phyloP scores from a whole-genome alignment of 768 basidiomycete genomes.

The Podaxis pistillaris region DNA sequence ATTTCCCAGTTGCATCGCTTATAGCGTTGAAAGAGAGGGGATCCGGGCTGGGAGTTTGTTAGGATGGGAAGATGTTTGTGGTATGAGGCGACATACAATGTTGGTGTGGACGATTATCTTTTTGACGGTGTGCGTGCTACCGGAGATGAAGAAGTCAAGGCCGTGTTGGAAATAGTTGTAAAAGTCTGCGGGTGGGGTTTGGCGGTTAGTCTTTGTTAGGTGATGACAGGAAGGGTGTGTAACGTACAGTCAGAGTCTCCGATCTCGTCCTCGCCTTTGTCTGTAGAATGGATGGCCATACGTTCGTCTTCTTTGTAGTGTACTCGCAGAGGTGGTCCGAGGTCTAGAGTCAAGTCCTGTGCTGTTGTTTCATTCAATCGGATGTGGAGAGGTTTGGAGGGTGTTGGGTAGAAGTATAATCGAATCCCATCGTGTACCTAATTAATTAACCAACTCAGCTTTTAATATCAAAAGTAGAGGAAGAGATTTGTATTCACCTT shows the following conservation, averaged over 20 bases:
- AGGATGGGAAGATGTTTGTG: not conserved
- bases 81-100: slow-evolving; percentile 49
- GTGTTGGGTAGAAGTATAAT: slow-evolving; percentile 62
- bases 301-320: slow-evolving; percentile 89
- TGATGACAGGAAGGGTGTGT: not conserved
- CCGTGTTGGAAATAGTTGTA: slow-evolving; percentile 95
- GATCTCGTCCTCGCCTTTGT: slow-evolving; percentile 33
- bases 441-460: not conserved
- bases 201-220: not conserved
- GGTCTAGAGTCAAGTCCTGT: slow-evolving; percentile 75
- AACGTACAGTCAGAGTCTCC: slow-evolving; percentile 53
- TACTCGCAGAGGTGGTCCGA: slow-evolving; percentile 74
- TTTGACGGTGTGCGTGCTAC: slow-evolving; percentile 64
- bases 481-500: slow-evolving; percentile 44
- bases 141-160: slow-evolving; percentile 81
- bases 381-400: slow-evolving; percentile 50
- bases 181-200: slow-evolving; percentile 53
- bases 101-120: slow-evolving; percentile 91
- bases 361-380: slow-evolving; percentile 74
- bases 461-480: not conserved
- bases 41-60: slow-evolving; percentile 61
- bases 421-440: slow-evolving; percentile 76
- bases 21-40: slow-evolving; percentile 86
- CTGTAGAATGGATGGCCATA: slow-evolving; percentile 77
- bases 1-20: slow-evolving; percentile 92